Conservation (phyloP, 2,329 filamentous ascomycete species). For the Meredithiella fracta region DNA sequence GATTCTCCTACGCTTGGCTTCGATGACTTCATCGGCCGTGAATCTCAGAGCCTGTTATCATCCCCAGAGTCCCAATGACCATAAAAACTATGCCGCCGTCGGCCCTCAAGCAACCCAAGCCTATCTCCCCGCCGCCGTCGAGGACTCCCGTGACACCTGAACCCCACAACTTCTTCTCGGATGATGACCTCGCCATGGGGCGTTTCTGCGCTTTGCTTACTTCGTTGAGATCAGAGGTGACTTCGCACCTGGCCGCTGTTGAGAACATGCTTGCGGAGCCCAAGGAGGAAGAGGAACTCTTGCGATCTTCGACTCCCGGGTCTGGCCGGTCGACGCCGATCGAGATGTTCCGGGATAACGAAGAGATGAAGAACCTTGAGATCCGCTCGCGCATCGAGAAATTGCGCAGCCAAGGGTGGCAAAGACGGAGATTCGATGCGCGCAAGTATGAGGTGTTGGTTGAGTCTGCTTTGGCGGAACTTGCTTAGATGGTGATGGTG, state of each 20-base stretch:
- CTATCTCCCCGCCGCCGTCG: conserved; percentile 3
- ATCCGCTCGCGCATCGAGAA: conserved; percentile 36
- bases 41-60: conserved; percentile 15
- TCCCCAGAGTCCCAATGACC: conserved; percentile 11
- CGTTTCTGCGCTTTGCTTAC: conserved; percentile 34
- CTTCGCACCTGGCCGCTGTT: conserved; percentile 30
- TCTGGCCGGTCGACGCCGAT: conserved; percentile 13
- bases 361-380: conserved; percentile 26
- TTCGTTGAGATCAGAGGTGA: conserved; percentile 32
- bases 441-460: conserved; percentile 36
- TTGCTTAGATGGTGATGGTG: conserved; percentile 17
- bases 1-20: conserved; percentile 45
- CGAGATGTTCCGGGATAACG: conserved; percentile 18
- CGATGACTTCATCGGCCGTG: conserved; percentile 24
- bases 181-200: conserved; percentile 27
- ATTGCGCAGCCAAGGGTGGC: conserved; percentile 38
- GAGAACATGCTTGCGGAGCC: conserved; percentile 24
- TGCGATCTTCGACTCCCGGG: conserved; percentile 8
- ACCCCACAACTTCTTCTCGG: conserved; percentile 21
- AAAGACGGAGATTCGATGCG: conserved; percentile 37
- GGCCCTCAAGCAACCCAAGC: conserved; percentile 13
- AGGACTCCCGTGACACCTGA: conserved; percentile 3
- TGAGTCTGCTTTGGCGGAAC: conserved; percentile 34
- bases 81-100: conserved; percentile 14
- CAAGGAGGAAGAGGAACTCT: conserved; percentile 13